Percentiles rank a stretch among this genome's conserved stretches.
These are phyloP conservation scores for Allantophomopsis cytisporea DNA, from an alignment of 2,329 filamentous ascomycete species.

Conservation along the genomic window DNA sequence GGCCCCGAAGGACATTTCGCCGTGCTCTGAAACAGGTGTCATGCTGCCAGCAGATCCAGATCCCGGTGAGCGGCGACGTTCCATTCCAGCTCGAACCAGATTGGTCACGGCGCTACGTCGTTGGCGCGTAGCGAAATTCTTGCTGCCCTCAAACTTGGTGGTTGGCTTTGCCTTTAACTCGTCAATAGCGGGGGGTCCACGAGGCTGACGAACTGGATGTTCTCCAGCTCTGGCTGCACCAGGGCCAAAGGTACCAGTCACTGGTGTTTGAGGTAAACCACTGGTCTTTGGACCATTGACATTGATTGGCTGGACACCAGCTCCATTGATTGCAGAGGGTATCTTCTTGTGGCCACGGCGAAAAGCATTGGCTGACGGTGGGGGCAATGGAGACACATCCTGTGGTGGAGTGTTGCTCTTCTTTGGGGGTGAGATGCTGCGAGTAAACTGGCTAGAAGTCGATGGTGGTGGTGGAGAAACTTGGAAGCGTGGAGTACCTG, in stretches of 20 bases:
- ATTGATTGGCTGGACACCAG: constrained; percentile 18
- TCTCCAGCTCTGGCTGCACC: constrained; percentile 89
- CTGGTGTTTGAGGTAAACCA: constrained; percentile 65
- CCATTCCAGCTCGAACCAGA: constrained; percentile 77
- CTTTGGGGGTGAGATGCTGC: constrained; percentile 54
- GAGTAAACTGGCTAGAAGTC: constrained; percentile 33
- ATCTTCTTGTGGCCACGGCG: constrained; percentile 90
- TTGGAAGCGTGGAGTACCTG: constrained; percentile 58
- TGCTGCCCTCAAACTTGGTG: constrained; percentile 85
- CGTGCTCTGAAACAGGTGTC: constrained; percentile 78
- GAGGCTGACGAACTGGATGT: constrained; percentile 85
- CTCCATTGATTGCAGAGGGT: constrained; percentile 43
- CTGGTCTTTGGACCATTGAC: constrained; percentile 64
- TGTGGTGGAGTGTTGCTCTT: constrained; percentile 58
- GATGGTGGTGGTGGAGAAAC: constrained; percentile 65
- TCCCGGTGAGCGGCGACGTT: constrained; percentile 61
- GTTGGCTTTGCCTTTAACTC: constrained; percentile 85
- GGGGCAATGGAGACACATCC: constrained; percentile 61
- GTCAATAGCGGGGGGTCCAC: constrained; percentile 81
- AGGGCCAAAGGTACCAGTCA: constrained; percentile 76
- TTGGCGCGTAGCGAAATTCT: constrained; percentile 92
- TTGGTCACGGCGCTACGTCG: constrained; percentile 86
- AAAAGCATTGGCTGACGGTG: constrained; percentile 82
- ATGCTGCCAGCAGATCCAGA: constrained; percentile 67
- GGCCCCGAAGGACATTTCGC: constrained; percentile 46